phyloP scores from a whole-genome alignment of 768 basidiomycete species.

The Fomitopsis pulvina region DNA sequence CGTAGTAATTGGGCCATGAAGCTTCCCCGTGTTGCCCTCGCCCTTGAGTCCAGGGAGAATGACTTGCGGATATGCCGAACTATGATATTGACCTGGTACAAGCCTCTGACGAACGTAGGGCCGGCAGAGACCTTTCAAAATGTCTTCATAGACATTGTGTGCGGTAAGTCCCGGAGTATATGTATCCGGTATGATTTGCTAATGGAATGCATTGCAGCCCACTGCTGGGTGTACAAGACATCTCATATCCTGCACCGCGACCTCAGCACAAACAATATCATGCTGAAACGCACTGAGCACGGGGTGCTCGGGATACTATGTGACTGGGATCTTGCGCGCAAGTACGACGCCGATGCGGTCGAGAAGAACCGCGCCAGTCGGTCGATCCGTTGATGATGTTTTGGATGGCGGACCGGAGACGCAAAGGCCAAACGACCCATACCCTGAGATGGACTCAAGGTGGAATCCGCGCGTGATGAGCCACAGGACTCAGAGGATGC shows the following conservation, averaged over 20 bases:
- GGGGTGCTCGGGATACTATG: slow-evolving; percentile 1
- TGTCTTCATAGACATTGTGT: background rate
- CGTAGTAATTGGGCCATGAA: background rate
- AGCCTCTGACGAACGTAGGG: background rate
- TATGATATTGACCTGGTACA: background rate
- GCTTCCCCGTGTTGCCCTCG: background rate
- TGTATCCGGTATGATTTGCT: background rate
- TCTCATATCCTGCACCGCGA: slow-evolving; percentile 2
- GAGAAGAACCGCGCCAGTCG: too few relatives aligned
- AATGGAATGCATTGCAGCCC: background rate
- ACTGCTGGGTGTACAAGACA: slow-evolving; percentile 2
- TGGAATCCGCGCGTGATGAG: too few relatives aligned
- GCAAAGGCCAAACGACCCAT: too few relatives aligned
- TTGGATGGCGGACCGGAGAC: too few relatives aligned
- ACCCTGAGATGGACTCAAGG: too few relatives aligned
- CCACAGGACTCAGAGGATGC: too few relatives aligned
- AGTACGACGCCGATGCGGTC: too few relatives aligned
- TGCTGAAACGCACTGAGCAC: background rate
- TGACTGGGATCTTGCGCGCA: slow-evolving; percentile 3
- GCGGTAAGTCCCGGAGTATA: background rate
- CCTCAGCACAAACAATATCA: slow-evolving; percentile 4
- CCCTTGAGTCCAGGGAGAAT: background rate
- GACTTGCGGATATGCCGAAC: slow-evolving; percentile 1
- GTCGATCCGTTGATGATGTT: too few relatives aligned
- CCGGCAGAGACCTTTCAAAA: background rate